A percentile compares a stretch with the other conserved stretches of the same genome.
Evolutionary conservation across 495 filamentous ascomycete genomes (phyloP).

Genomic region (Pyrenula massariospora): DNA sequence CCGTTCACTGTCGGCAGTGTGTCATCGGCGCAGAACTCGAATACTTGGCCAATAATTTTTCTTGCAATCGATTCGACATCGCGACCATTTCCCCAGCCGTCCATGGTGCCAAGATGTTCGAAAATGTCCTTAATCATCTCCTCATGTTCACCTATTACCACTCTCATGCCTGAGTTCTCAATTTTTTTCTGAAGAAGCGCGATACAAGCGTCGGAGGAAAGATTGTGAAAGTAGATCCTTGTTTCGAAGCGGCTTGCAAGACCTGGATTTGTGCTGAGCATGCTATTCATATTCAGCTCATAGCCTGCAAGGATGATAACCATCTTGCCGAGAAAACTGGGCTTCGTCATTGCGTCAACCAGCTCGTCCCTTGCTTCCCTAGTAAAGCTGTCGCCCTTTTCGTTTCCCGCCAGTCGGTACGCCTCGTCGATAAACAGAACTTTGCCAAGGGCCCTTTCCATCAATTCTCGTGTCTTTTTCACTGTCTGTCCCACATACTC

Average conservation of each 20-base stretch:
- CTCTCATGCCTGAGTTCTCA: no score
- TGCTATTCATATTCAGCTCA: constrained; percentile 47
- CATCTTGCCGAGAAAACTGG: constrained; percentile 38
- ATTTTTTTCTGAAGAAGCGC: no score
- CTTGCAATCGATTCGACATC: not conserved
- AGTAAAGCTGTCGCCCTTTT: no score
- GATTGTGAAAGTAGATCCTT: constrained; percentile 35
- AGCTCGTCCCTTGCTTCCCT: constrained; percentile 54
- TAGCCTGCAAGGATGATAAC: constrained; percentile 59
- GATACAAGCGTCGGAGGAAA: constrained; percentile 33
- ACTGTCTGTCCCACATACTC: constrained; percentile 47
- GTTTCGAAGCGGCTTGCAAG: constrained; percentile 50
- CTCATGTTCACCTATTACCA: not conserved
- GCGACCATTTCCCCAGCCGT: not conserved
- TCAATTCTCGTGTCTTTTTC: constrained; percentile 42
- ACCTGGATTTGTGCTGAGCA: constrained; percentile 48
- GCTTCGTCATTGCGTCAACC: constrained; percentile 42
- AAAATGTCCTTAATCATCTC: not conserved
- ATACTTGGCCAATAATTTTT: not conserved
- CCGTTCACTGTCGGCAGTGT: not conserved
- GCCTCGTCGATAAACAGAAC: constrained; percentile 63
- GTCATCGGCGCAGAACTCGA: not conserved
- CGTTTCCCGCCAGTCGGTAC: constrained; percentile 48
- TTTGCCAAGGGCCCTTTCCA: constrained; percentile 49
- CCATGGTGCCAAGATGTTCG: not conserved